Conservation (phyloP, 1,284 basidiomycete species). For the Coriolopsis trogii region DNA sequence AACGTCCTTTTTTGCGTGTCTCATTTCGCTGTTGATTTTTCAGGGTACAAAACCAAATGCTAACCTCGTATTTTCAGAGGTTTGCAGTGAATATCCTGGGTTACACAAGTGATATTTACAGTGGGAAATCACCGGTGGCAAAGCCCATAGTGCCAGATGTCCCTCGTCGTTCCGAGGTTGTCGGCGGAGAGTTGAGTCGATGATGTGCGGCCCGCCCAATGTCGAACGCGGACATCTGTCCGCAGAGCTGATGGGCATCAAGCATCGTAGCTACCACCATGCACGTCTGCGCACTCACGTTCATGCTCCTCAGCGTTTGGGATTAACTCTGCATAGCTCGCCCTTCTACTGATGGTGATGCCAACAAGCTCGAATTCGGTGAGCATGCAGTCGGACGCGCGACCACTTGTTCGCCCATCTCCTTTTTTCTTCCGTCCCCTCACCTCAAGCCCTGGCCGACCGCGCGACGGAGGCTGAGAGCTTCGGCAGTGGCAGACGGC, state of each 20-base stretch:
- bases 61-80: too few relatives aligned
- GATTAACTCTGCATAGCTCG: constrained; percentile 4
- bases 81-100: too few relatives aligned
- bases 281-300: constrained; percentile 5
- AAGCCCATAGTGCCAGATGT: too few relatives aligned
- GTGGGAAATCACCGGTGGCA: too few relatives aligned
- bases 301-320: constrained; percentile 11
- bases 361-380: not conserved
- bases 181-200: too few relatives aligned
- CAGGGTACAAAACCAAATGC: too few relatives aligned
- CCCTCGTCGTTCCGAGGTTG: too few relatives aligned
- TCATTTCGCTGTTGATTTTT: too few relatives aligned
- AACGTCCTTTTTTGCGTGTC: too few relatives aligned
- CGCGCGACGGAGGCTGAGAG: not conserved
- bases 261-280: constrained; percentile 18
- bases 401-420: not conserved
- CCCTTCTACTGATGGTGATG: constrained; percentile 20
- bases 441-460: not conserved
- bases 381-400: not conserved
- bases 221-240: constrained; percentile 17
- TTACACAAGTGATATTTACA: too few relatives aligned
- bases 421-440: not conserved
- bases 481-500: not conserved
- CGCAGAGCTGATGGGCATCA: constrained; percentile 22
- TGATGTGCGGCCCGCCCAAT: constrained; percentile 2